Percentiles rank a stretch among this genome's conserved stretches.
Conservation (phyloP, 2,329 filamentous ascomycete genomes). For the Ustulina deusta region DNA sequence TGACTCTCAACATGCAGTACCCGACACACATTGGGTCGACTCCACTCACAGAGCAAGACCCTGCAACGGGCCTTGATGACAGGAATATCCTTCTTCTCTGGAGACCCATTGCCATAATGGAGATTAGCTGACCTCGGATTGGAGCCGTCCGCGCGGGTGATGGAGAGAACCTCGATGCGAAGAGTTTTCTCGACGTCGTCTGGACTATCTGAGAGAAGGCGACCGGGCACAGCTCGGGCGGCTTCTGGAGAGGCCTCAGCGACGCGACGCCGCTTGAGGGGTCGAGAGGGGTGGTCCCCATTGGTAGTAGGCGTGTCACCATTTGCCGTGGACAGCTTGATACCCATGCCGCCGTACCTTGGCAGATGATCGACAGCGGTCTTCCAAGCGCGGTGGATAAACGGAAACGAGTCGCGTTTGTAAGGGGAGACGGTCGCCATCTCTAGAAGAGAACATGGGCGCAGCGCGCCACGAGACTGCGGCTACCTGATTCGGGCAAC, state of each 20-base stretch:
- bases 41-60: slow-evolving; percentile 55
- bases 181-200: slow-evolving; percentile 56
- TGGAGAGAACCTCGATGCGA: slow-evolving; percentile 65
- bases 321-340: slow-evolving; percentile 56
- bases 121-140: slow-evolving; percentile 53
- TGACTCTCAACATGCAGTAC: slow-evolving; percentile 67
- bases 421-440: slow-evolving; percentile 63
- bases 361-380: slow-evolving; percentile 58
- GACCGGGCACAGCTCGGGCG: slow-evolving; percentile 42
- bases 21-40: slow-evolving; percentile 52
- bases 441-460: slow-evolving; percentile 54
- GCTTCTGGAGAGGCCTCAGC: slow-evolving; percentile 55
- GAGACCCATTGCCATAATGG: slow-evolving; percentile 53
- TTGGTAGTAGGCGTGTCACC: slow-evolving; percentile 53
- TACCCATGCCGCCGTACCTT: slow-evolving; percentile 59
- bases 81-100: slow-evolving; percentile 53
- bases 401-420: slow-evolving; percentile 62
- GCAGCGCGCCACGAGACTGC: slow-evolving; percentile 48
- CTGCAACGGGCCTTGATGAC: slow-evolving; percentile 58
- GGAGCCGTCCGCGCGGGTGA: slow-evolving; percentile 62
- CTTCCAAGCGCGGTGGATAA: slow-evolving; percentile 67
- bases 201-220: slow-evolving; percentile 43
- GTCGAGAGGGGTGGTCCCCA: slow-evolving; percentile 55
- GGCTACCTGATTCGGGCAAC: slow-evolving; percentile 41
- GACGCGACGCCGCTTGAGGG: slow-evolving; percentile 65